Base-by-base conservation (phyloP, 2,329 filamentous ascomycete genomes). In the Coniochaeta pulveracea region DNA sequence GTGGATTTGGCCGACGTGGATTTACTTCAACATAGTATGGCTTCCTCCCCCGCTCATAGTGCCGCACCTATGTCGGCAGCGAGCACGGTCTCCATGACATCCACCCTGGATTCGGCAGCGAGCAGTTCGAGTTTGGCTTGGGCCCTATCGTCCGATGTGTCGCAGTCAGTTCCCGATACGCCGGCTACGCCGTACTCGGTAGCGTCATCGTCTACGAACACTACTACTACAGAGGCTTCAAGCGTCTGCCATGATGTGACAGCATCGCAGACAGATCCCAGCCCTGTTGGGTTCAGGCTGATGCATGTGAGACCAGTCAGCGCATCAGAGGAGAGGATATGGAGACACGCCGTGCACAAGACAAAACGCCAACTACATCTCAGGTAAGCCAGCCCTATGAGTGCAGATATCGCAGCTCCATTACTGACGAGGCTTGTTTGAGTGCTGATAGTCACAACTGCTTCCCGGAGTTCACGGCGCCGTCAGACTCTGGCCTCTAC, bases 351-450 rank as follows among this genome's bases (percentile, higher is more conserved):
- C 2, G 56, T 78, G 15, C 52, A 58, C 22, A 74, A 69, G 44
- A 68, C 72, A 4, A 63, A 64, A 40, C 63, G 57, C 35, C 72
- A 64, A 42, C 66, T 63, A 47, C 51, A 49, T 23, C 52, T 64
- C 28, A 60, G 60, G 57, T 62, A 36, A 8, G 32, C 25, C 17
- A 22, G 3, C 25, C 22, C 16, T 29, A 19, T 14, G 16, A 12
- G n/a, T 4, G 18, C 5, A 21, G 28, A 6, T 22, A 14, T 14
- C n/a, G 18, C 6, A 5, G 15, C 10, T n/a, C 6, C 22, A 17
- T 17, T 14, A 22, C 32, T 34, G 32, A 26, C 19, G 3, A 11
- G 9, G 22, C 14, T 5, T 33, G 4, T 15, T 14, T 27, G 9
- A 24, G 22, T n/a, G 22, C 19, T 24, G 26, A 29, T 31, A 64